A percentile compares a stretch with the other conserved stretches of the same genome.
These are phyloP conservation scores for Arctostaphylos glauca DNA, from an alignment of 148 eudicot species.

Conservation along the genomic window DNA sequence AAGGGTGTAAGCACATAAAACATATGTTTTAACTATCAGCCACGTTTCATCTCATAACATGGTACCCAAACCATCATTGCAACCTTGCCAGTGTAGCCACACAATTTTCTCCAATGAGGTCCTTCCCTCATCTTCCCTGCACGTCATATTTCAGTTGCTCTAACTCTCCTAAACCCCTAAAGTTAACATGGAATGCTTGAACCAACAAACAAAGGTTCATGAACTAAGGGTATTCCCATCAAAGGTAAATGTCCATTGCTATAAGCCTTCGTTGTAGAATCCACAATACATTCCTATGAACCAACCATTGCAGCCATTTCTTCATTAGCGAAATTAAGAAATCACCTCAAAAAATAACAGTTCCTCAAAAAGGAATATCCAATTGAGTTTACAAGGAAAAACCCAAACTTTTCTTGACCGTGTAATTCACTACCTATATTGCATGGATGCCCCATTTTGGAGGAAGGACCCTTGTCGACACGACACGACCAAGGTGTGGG, in stretches of 20 bases:
- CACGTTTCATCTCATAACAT: neutral
- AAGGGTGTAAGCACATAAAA: neutral
- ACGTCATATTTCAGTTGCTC: neutral
- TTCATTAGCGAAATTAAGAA: neutral
- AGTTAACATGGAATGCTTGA: neutral
- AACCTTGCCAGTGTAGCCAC: neutral
- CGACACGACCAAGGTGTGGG: no score
- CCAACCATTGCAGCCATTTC: neutral
- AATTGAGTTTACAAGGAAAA: neutral
- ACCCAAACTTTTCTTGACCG: neutral
- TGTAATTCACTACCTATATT: no score
- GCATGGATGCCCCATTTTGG: no score
- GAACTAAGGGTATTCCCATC: neutral
- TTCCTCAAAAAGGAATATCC: neutral
- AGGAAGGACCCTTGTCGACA: no score
- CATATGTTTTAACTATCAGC: neutral
- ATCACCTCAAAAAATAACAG: neutral
- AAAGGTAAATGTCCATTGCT: neutral
- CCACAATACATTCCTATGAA: neutral
- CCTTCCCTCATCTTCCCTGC: neutral
- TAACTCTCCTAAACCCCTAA: neutral
- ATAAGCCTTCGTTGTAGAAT: neutral
- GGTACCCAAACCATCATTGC: neutral
- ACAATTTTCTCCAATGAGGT: neutral
- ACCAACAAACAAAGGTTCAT: neutral